Conservation (phyloP, 192 early-diverging fungal genomes). For the Diversispora epigaea region DNA sequence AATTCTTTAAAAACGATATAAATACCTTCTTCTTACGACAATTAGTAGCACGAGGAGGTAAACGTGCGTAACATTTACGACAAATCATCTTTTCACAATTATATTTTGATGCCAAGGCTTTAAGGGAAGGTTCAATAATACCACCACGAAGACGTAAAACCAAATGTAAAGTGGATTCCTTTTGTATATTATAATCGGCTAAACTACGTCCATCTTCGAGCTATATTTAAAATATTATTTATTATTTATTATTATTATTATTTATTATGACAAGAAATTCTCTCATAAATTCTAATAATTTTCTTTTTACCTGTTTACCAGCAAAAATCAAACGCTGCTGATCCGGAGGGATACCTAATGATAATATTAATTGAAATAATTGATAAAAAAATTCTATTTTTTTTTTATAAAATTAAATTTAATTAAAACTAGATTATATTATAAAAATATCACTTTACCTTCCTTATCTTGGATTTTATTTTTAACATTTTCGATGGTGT, state of each 20-base stretch:
- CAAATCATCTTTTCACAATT: constrained; percentile 99
- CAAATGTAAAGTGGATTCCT: constrained; percentile 97
- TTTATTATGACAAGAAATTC: not conserved
- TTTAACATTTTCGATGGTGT: constrained; percentile 81
- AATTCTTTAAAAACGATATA: not conserved
- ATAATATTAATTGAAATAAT: constrained; percentile 1
- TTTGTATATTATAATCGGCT: constrained; percentile 99
- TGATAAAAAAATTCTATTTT: too few species aligned
- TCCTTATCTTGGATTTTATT: constrained; percentile 85
- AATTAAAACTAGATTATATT: too few species aligned
- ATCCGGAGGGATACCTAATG: constrained; percentile 94
- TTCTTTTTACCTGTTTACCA: constrained; percentile 74
- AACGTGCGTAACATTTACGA: constrained; percentile 99
- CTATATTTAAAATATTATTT: constrained; percentile 40
- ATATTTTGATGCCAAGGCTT: constrained; percentile 98
- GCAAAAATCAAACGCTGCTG: constrained; percentile 99
- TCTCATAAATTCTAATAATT: not conserved
- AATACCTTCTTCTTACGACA: constrained; percentile 96
- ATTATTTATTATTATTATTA: not conserved
- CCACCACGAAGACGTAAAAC: constrained; percentile 95
- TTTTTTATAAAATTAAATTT: not conserved
- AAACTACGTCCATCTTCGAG: constrained; percentile 98
- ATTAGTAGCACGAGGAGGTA: constrained; percentile 99
- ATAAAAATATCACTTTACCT: constrained; percentile 43
- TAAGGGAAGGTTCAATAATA: constrained; percentile 98